These are phyloP conservation scores for Protea cynaroides DNA, from an alignment of 164 flowering plant species.

Conservation along the genomic window DNA sequence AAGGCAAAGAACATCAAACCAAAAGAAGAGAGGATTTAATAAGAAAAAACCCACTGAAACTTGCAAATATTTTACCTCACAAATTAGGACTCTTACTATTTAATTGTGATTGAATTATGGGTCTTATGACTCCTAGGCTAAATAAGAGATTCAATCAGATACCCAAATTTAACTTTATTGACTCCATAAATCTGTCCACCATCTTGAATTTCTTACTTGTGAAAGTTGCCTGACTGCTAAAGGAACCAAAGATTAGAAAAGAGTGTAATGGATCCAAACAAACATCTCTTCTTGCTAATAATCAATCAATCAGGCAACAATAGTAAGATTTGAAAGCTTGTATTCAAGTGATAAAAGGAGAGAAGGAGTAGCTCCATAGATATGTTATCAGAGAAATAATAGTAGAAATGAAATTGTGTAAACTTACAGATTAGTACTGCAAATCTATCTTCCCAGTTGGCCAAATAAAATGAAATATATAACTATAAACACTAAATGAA, in stretches of 20 bases:
- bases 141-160: not conserved
- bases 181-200: not conserved
- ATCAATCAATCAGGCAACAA: conserved; percentile 15
- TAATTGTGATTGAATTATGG: not conserved
- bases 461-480: conserved; percentile 20
- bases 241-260: not conserved
- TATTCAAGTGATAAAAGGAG: conserved; percentile 8
- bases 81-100: not conserved
- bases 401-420: conserved; percentile 6
- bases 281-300: conserved; percentile 7
- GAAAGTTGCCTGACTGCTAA: not conserved
- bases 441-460: conserved; percentile 22
- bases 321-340: conserved; percentile 3
- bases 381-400: conserved; percentile 5
- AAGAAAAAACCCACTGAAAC: conserved; percentile 5
- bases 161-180: too few relatives aligned
- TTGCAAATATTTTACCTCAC: too few relatives aligned
- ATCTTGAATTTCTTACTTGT: not conserved
- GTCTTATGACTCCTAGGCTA: too few relatives aligned
- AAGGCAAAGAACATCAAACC: conserved; percentile 4
- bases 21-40: not conserved
- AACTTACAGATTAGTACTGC: conserved; percentile 25
- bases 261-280: conserved; percentile 2
- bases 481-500: conserved; percentile 24
- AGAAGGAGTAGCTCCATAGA: conserved; percentile 2